Evolutionary conservation across 768 basidiomycete species (phyloP), one percentile per base, ranked within the genome.

Genomic region (Mycena filopes): DNA sequence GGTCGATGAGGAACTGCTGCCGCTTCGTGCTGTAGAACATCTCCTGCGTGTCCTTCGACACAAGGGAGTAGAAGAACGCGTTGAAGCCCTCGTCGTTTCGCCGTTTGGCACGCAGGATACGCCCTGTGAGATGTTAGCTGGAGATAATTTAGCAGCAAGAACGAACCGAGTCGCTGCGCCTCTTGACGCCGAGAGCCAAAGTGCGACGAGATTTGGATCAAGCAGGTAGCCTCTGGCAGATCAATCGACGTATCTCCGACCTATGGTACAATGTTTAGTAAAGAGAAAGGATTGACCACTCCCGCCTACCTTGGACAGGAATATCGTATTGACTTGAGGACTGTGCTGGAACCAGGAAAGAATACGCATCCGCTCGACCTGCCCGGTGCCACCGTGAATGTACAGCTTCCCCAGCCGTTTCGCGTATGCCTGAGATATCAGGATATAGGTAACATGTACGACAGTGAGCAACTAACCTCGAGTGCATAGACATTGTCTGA

Each of bases 21-120:
- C 98, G 89, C 80, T 99, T 99, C 4, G 98, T 97, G 76, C 94
- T 96, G 84, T 98, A 99, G 79, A 91, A 99, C 95, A 99, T 99
- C 80, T 99, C 98, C 74, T 98, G 95, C 5, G 97, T 99, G 79
- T 98, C 97, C 78, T 98, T 98, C 26, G 96, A 98, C 36, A 99
- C 98, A 9, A 99, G 88, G 33, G 98, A 98, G 77, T 99, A 99
- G 80, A 99, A 99, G 81, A 99, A 99, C 25, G 98, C 98, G 68
- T 99, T 99, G 82, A 99, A 99, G 1, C 98, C 98, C 79, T 99
- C 98, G 73, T 99, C 98, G 74, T 99, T 99, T 68, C 98, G 86
- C 63, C 98, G 87, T 78, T 99, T 99, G 11, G 98, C 98, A 48
- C 98, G 92, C 47, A 99, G 81, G 72, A 99, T 99, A 48, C 98